phyloP scores from a whole-genome alignment of 257 asterid species.

The Handroanthus guayacan region DNA sequence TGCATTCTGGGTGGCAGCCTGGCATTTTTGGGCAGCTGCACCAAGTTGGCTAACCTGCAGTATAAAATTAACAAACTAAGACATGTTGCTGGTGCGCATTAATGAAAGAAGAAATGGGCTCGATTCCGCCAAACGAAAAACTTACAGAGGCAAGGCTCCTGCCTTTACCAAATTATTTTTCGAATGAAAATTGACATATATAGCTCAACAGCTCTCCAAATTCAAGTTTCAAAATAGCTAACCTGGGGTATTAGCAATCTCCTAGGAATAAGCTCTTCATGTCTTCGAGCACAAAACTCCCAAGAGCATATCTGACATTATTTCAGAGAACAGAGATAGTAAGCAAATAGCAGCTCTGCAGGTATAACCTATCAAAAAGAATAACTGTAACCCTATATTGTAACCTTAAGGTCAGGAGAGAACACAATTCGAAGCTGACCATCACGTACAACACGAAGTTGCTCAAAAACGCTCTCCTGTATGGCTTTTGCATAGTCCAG shows the following conservation, averaged over 20 bases:
- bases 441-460: conserved; percentile 96
- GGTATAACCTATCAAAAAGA: conserved; percentile 22
- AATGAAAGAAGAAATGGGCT: background rate
- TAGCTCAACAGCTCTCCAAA: background rate
- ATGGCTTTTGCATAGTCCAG: conserved; percentile 95
- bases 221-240: conserved; percentile 18
- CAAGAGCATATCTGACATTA: conserved; percentile 85
- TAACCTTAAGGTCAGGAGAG: conserved; percentile 92
- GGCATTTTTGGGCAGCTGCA: conserved; percentile 93
- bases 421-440: conserved; percentile 97
- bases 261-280: conserved; percentile 95
- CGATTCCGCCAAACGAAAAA: conserved; percentile 1
- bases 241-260: conserved; percentile 96
- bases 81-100: conserved; percentile 1
- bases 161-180: conserved; percentile 18
- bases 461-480: conserved; percentile 96
- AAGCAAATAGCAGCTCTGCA: conserved; percentile 31
- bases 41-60: conserved; percentile 95
- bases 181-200: background rate
- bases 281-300: conserved; percentile 98
- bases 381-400: conserved; percentile 8
- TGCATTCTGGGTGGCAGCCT: conserved; percentile 79
- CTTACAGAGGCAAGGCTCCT: background rate
- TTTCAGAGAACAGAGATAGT: conserved; percentile 10
- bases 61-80: conserved; percentile 18